Conservation (phyloP, 2,329 filamentous ascomycete species). For the Daldinia eschscholtzii region DNA sequence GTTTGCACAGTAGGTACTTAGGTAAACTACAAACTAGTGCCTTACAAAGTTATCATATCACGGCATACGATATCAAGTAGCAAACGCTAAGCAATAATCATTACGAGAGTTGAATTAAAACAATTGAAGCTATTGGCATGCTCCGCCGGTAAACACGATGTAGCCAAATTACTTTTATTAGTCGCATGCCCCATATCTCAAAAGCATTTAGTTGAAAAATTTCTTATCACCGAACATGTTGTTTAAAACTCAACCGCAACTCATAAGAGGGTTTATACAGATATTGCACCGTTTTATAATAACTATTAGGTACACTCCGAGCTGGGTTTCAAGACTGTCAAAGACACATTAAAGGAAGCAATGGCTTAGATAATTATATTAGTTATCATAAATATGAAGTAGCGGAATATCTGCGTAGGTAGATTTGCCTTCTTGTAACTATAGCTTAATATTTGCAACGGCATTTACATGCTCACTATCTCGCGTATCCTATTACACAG, state of each 20-base stretch:
- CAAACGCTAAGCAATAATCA: conserved; percentile 3
- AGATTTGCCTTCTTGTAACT: not conserved
- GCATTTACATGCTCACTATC: not conserved
- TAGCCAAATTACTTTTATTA: not conserved
- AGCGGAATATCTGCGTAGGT: not conserved
- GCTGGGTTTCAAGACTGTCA: not conserved
- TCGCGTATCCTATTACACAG: not conserved
- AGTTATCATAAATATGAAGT: not conserved
- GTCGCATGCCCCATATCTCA: not conserved
- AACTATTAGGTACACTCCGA: not conserved
- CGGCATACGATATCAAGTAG: not conserved
- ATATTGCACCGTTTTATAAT: not conserved
- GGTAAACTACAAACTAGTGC: not conserved
- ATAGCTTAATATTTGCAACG: not conserved
- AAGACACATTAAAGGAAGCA: not conserved
- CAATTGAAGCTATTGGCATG: not conserved
- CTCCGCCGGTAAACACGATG: not conserved
- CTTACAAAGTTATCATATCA: not conserved
- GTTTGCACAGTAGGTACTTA: not conserved
- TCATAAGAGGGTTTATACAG: not conserved
- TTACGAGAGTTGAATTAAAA: not conserved
- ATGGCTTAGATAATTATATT: not conserved
- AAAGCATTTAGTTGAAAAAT: not conserved
- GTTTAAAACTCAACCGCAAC: not conserved
- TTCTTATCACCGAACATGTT: not conserved